Evolutionary conservation across 192 early-diverging fungal species (phyloP).

Genomic region (Rhizophlyctis rosea): DNA sequence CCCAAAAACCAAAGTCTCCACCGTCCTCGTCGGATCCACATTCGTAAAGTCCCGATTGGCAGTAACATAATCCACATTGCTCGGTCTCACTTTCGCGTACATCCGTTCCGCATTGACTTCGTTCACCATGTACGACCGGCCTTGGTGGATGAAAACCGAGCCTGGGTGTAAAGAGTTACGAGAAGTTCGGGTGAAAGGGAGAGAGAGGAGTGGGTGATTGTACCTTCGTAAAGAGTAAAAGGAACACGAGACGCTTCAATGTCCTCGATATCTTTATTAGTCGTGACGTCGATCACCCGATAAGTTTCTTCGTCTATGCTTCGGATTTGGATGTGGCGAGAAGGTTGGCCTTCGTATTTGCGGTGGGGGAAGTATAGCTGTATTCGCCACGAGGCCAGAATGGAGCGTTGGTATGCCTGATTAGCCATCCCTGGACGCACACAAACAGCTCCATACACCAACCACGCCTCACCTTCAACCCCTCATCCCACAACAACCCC

Average conservation of each 20-base stretch:
- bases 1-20: conserved; percentile 6
- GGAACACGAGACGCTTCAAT: conserved; percentile 50
- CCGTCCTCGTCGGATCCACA: conserved; percentile 41
- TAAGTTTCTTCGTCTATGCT: conserved; percentile 44
- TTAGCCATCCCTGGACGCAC: not conserved
- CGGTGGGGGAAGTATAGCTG: conserved; percentile 46
- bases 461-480: conserved; percentile 8
- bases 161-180: conserved; percentile 27
- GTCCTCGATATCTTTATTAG: conserved; percentile 43
- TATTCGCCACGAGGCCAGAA: conserved; percentile 10
- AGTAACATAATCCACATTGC: conserved; percentile 52
- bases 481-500: conserved; percentile 12
- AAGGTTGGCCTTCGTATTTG: conserved; percentile 42
- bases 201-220: not conserved
- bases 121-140: conserved; percentile 49
- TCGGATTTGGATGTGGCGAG: conserved; percentile 46
- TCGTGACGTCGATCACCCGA: conserved; percentile 50
- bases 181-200: not conserved
- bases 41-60: conserved; percentile 51
- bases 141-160: conserved; percentile 61
- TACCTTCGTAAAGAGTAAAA: conserved; percentile 59
- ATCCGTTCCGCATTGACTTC: conserved; percentile 46
- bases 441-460: not conserved
- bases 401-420: not conserved
- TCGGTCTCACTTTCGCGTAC: conserved; percentile 42